Percentiles rank a stretch among this genome's conserved stretches.
phyloP scores from a whole-genome alignment of 257 asterid genomes.

The Ligustrum vulgare region DNA sequence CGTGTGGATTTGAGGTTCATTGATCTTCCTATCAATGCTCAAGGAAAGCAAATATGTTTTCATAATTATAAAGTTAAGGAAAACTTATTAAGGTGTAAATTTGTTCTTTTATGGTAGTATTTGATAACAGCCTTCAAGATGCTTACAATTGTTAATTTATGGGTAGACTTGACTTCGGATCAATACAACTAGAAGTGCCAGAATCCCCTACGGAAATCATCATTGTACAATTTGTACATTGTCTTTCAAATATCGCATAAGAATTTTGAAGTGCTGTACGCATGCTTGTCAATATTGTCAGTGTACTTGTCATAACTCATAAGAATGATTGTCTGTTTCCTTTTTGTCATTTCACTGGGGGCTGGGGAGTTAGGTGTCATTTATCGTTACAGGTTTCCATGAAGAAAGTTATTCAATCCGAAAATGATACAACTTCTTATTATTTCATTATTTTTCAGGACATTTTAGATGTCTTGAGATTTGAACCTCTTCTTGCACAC shows the following conservation, averaged over 20 bases:
- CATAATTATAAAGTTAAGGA: background rate
- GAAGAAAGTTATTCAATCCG: background rate
- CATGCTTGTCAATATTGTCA: background rate
- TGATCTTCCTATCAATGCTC: background rate
- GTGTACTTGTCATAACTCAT: background rate
- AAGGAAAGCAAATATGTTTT: background rate
- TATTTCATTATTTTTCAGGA: background rate
- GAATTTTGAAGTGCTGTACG: background rate
- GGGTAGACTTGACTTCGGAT: background rate
- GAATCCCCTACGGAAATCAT: background rate
- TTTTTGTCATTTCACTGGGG: background rate
- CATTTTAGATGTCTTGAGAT: background rate
- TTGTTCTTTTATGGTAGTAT: background rate
- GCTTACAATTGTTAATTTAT: background rate
- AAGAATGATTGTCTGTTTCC: background rate
- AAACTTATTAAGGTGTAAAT: background rate
- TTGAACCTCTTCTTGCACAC: background rate
- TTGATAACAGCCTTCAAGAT: slow-evolving; percentile 1
- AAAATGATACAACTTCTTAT: background rate
- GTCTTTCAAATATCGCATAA: background rate
- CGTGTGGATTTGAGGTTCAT: background rate
- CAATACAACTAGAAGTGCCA: background rate
- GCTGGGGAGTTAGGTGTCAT: background rate
- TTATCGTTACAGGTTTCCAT: background rate
- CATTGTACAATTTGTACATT: background rate